Percentiles rank a stretch among this genome's conserved stretches.
Evolutionary conservation across 2,329 filamentous ascomycete genomes (phyloP).

Genomic region (Aspergillus fischeri): DNA sequence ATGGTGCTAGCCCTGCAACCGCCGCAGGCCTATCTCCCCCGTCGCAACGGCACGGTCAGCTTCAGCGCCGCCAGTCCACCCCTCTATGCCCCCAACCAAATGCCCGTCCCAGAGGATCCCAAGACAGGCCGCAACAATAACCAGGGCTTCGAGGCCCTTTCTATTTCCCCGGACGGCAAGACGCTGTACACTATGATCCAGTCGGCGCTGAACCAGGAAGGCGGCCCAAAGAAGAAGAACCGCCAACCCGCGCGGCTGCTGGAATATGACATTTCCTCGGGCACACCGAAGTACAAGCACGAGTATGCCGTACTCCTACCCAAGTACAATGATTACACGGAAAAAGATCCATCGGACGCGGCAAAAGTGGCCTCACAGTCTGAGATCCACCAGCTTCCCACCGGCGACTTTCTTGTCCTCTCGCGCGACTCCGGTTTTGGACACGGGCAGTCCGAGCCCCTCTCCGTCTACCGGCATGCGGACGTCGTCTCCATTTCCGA

Average conservation of each 20-base stretch:
- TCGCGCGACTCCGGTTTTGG: slow-evolving; percentile 61
- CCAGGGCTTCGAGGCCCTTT: slow-evolving; percentile 70
- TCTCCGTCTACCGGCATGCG: slow-evolving; percentile 62
- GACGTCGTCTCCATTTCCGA: slow-evolving; percentile 63
- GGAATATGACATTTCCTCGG: slow-evolving; percentile 56
- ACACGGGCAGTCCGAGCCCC: slow-evolving; percentile 49
- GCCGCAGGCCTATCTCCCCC: slow-evolving; percentile 60
- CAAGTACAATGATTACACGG: slow-evolving; percentile 49
- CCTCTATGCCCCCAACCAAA: slow-evolving; percentile 50
- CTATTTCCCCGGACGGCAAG: slow-evolving; percentile 58
- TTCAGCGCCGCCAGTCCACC: slow-evolving; percentile 64
- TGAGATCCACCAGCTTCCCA: slow-evolving; percentile 62
- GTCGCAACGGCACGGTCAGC: slow-evolving; percentile 56
- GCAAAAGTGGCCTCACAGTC: slow-evolving; percentile 61
- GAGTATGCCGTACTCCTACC: slow-evolving; percentile 67
- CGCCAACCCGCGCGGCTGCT: slow-evolving; percentile 59
- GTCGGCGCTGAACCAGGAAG: slow-evolving; percentile 60
- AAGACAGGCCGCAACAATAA: slow-evolving; percentile 65
- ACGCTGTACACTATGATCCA: slow-evolving; percentile 64
- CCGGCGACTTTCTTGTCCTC: slow-evolving; percentile 63
- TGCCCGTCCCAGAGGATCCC: slow-evolving; percentile 54
- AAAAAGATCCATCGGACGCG: slow-evolving; percentile 43
- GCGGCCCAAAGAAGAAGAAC: slow-evolving; percentile 52
- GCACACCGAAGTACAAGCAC: slow-evolving; percentile 46
- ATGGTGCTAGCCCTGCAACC: slow-evolving; percentile 63